These are phyloP conservation scores for Blastobotrys buckinghamii DNA, from an alignment of 1,139 yeast genomes.

Conservation along the genomic window DNA sequence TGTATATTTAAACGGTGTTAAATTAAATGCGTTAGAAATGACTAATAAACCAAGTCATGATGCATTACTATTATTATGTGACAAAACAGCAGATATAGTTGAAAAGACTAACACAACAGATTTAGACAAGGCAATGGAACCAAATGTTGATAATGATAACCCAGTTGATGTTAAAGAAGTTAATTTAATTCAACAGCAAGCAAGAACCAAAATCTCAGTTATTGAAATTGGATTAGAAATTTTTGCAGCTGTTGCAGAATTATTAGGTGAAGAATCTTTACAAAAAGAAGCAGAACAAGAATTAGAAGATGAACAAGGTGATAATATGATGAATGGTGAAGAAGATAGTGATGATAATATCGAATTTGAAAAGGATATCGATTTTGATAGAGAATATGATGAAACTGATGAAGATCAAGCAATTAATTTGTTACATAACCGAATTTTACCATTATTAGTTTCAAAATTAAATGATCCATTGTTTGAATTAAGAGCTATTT, in stretches of 20 bases:
- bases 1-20: conserved; percentile 25
- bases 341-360: conserved; percentile 11
- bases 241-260: conserved; percentile 7
- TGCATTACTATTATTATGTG: conserved; percentile 3
- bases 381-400: conserved; percentile 10
- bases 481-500: conserved; percentile 46
- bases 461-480: conserved; percentile 17
- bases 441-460: conserved; percentile 20
- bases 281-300: conserved; percentile 9
- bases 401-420: conserved; percentile 11
- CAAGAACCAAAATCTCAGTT: conserved; percentile 51
- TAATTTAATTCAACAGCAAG: conserved; percentile 39
- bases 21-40: conserved; percentile 22
- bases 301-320: conserved; percentile 13
- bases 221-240: conserved; percentile 35
- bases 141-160: conserved; percentile 40
- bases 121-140: conserved; percentile 35
- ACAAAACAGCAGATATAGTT: conserved; percentile 14
- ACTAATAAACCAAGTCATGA: conserved; percentile 13
- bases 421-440: conserved; percentile 15
- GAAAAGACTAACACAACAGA: conserved; percentile 39
- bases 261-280: conserved; percentile 5
- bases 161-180: conserved; percentile 37
- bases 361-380: conserved; percentile 12
- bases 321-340: conserved; percentile 8